Conservation (phyloP, 1,139 yeast genomes). For the Kluyveromyces sp. region DNA sequence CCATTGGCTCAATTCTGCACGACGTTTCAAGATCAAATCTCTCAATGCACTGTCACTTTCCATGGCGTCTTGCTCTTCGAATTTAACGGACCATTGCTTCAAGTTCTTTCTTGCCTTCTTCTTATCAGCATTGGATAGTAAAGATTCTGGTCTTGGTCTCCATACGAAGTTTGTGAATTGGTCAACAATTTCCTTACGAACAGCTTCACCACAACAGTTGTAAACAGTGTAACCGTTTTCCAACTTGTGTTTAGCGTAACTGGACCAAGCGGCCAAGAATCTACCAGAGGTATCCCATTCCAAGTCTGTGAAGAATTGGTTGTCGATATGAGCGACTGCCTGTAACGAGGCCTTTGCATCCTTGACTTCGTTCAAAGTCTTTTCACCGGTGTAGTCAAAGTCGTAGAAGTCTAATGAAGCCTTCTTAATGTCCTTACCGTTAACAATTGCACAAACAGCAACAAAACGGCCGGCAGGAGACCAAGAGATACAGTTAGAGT, state of each 20-base stretch:
- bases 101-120: slow-evolving; percentile 87
- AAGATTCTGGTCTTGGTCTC: slow-evolving; percentile 93
- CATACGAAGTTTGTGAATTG: slow-evolving; percentile 85
- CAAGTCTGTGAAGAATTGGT: slow-evolving; percentile 73
- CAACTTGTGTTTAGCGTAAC: slow-evolving; percentile 73
- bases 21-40: slow-evolving; percentile 81
- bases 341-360: slow-evolving; percentile 50
- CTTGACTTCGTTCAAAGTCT: slow-evolving; percentile 25
- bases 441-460: slow-evolving; percentile 64
- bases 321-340: slow-evolving; percentile 55
- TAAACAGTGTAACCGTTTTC: slow-evolving; percentile 88
- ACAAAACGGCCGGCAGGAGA: slow-evolving; percentile 91
- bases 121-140: slow-evolving; percentile 63
- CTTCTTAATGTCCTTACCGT: slow-evolving; percentile 36
- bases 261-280: slow-evolving; percentile 80
- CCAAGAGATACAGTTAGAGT: slow-evolving; percentile 73
- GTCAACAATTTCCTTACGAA: slow-evolving; percentile 71
- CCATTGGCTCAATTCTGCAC: slow-evolving; percentile 83
- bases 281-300: slow-evolving; percentile 98
- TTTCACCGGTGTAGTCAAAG: slow-evolving; percentile 70
- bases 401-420: slow-evolving; percentile 85
- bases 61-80: slow-evolving; percentile 94
- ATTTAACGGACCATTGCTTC: slow-evolving; percentile 84
- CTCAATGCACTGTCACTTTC: slow-evolving; percentile 91
- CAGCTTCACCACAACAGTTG: slow-evolving; percentile 71